These are phyloP conservation scores for Pisolithus microcarpus DNA, from an alignment of 768 basidiomycete species.

Conservation along the genomic window DNA sequence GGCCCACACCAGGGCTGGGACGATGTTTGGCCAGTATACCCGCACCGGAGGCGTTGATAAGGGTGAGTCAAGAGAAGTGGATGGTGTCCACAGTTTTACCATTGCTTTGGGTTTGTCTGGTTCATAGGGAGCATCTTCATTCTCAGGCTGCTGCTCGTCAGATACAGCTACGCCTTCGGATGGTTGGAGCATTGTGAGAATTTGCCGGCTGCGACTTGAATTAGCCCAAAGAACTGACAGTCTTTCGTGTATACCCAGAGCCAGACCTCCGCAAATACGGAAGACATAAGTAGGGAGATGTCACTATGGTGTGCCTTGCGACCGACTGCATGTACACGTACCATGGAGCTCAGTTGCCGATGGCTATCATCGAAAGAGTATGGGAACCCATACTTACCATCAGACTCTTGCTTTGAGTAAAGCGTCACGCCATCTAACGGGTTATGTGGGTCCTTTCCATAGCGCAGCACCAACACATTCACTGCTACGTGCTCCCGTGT, in stretches of 20 bases:
- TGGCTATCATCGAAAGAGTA: background rate
- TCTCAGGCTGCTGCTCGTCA: conserved; percentile 1
- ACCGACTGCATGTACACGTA: conserved; percentile 29
- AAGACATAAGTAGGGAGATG: conserved; percentile 59
- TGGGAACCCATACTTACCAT: conserved; percentile 35
- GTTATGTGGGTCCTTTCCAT: conserved; percentile 65
- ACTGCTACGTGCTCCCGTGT: conserved; percentile 52
- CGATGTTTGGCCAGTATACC: conserved; percentile 3
- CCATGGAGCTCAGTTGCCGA: background rate
- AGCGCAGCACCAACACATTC: conserved; percentile 59
- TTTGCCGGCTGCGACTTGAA: conserved; percentile 62
- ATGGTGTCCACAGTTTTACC: conserved; percentile 19
- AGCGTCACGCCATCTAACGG: conserved; percentile 66
- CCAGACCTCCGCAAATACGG: conserved; percentile 60
- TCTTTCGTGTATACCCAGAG: conserved; percentile 67
- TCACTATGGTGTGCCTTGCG: conserved; percentile 43
- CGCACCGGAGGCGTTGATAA: conserved; percentile 29
- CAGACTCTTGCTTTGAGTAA: conserved; percentile 60
- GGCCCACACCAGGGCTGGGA: background rate
- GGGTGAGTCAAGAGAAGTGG: conserved; percentile 31
- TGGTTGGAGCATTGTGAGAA: conserved; percentile 22
- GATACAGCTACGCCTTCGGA: background rate
- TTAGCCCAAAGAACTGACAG: conserved; percentile 44
- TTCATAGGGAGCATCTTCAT: conserved; percentile 11
- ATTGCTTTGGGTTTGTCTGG: background rate